Percentiles rank a stretch among this genome's conserved stretches.
Conservation (phyloP, 1,284 basidiomycete genomes). For the Naganishia sp. region DNA sequence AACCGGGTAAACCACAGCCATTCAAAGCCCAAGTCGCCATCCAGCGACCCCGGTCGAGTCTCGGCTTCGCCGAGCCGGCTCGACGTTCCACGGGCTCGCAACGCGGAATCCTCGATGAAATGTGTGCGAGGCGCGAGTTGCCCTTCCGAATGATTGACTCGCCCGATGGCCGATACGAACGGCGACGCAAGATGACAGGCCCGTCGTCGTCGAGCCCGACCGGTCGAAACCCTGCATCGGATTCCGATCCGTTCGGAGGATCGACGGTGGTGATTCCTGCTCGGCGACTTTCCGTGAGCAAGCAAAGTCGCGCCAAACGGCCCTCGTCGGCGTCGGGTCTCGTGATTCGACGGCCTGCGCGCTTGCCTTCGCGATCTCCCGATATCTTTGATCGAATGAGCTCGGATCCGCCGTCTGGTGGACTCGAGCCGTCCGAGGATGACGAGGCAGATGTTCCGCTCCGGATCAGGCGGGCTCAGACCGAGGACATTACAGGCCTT, state of each 20-base stretch:
- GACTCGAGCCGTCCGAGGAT: constrained; percentile 9
- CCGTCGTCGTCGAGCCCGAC: neutral
- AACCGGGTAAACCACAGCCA: neutral
- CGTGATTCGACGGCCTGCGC: neutral
- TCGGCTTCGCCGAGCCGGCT: constrained; percentile 16
- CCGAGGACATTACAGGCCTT: neutral
- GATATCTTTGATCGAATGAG: constrained; percentile 30
- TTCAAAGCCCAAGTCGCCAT: neutral
- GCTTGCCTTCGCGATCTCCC: constrained; percentile 17
- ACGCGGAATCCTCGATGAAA: constrained; percentile 34
- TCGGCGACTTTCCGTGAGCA: neutral
- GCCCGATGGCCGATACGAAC: constrained; percentile 2
- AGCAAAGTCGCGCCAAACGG: neutral
- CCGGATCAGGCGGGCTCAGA: neutral
- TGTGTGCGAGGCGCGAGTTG: constrained; percentile 32
- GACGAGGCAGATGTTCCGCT: constrained; percentile 14
- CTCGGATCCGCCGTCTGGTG: constrained; percentile 31
- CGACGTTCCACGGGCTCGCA: neutral
- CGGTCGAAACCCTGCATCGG: constrained; percentile 3
- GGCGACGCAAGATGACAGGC: neutral
- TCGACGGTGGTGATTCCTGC: constrained; percentile 2
- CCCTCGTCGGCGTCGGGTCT: neutral
- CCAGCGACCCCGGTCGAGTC: constrained; percentile 11
- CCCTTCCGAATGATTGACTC: constrained; percentile 25
- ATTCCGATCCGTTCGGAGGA: constrained; percentile 20